A percentile compares a stretch with the other conserved stretches of the same genome.
These are phyloP conservation scores for Microdochium nivale DNA, from an alignment of 2,329 filamentous ascomycete genomes.

Conservation along the genomic window DNA sequence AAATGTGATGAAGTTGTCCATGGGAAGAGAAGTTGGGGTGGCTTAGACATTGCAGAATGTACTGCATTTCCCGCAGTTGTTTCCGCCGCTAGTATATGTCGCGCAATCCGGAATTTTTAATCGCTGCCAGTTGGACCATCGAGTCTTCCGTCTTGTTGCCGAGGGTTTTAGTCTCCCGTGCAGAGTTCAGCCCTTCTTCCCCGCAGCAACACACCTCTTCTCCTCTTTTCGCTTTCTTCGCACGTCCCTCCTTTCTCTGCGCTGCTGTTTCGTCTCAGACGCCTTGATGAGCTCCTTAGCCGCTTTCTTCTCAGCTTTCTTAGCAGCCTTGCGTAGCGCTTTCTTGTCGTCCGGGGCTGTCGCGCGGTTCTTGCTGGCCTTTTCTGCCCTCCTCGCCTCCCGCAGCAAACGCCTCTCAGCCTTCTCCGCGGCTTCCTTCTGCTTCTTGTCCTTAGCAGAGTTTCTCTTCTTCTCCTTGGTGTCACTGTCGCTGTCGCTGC, in stretches of 20 bases:
- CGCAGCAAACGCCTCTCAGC: conserved; percentile 9
- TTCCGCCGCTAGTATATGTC: no score
- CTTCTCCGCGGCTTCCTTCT: conserved; percentile 15
- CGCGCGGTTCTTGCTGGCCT: background rate
- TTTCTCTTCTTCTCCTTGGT: conserved; percentile 17
- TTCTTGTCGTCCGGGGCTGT: conserved; percentile 11
- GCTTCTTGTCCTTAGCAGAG: conserved; percentile 23
- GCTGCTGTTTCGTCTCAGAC: conserved; percentile 36
- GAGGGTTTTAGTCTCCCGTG: no score
- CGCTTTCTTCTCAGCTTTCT: conserved; percentile 25
- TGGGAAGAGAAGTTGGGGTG: no score
- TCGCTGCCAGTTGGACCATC: no score
- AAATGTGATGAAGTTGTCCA: background rate
- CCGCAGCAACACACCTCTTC: conserved; percentile 13
- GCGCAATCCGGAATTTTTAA: no score
- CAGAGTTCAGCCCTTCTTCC: conserved; percentile 9
- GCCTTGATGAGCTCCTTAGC: conserved; percentile 32
- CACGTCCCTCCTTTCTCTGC: conserved; percentile 32
- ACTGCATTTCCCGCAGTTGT: no score
- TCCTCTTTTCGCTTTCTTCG: conserved; percentile 28
- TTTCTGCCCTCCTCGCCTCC: conserved; percentile 18
- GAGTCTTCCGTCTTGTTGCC: no score
- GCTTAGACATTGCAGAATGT: no score
- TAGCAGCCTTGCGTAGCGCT: conserved; percentile 9
- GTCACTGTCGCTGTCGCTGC: conserved; percentile 7